Percentiles rank a stretch among this genome's conserved stretches.
Evolutionary conservation across 2,329 filamentous ascomycete genomes (phyloP).

Genomic region (Penicillium sp.): DNA sequence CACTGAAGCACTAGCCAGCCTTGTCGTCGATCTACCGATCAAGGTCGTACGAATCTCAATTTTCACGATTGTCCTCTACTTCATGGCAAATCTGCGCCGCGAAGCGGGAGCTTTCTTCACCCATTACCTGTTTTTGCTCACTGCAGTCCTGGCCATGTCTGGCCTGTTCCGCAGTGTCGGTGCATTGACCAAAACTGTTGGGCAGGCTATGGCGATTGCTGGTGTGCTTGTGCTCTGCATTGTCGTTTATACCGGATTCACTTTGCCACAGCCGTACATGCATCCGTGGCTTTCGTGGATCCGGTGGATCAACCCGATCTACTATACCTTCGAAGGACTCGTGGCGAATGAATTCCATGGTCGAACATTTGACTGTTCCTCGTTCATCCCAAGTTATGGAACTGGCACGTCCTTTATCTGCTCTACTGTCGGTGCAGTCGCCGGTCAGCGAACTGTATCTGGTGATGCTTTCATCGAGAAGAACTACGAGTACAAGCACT

Average conservation of each 20-base stretch:
- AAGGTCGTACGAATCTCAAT: constrained; percentile 69
- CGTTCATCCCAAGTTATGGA: constrained; percentile 20
- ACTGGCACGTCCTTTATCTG: constrained; percentile 18
- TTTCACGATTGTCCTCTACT: constrained; percentile 80
- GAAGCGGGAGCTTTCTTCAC: constrained; percentile 78
- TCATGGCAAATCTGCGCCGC: constrained; percentile 75
- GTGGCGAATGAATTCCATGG: constrained; percentile 35
- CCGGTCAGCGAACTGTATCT: constrained; percentile 53
- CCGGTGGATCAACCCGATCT: constrained; percentile 33
- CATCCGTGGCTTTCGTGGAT: constrained; percentile 51
- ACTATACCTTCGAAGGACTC: constrained; percentile 32
- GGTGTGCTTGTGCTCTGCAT: constrained; percentile 32
- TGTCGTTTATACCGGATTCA: constrained; percentile 39
- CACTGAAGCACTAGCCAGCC: constrained; percentile 14
- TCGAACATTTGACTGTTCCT: constrained; percentile 20
- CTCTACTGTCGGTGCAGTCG: constrained; percentile 46
- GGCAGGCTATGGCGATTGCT: constrained; percentile 53
- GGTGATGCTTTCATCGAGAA: constrained; percentile 58
- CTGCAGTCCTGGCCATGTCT: constrained; percentile 48
- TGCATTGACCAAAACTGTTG: constrained; percentile 37
- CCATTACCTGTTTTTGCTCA: constrained; percentile 55
- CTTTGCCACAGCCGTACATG: constrained; percentile 43
- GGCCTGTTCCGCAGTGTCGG: constrained; percentile 54
- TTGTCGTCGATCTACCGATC: constrained; percentile 58
- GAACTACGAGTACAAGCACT: constrained; percentile 56